Conservation (phyloP, 2,329 filamentous ascomycete species). For the Penicillium vulpinum region DNA sequence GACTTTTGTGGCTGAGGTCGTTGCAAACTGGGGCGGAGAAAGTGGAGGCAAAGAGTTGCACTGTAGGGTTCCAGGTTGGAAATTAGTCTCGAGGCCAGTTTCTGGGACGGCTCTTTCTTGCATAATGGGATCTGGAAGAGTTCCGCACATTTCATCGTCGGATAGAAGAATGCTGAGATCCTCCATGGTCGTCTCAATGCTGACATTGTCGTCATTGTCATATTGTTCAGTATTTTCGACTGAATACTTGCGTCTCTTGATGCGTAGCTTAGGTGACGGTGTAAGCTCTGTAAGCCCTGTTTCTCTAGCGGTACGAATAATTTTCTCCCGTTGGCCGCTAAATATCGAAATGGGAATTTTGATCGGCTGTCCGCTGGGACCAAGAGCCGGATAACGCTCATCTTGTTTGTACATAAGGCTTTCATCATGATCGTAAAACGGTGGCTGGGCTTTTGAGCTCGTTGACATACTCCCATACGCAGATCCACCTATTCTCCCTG, state of each 20-base stretch:
- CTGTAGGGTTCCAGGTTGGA: constrained; percentile 67
- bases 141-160: constrained; percentile 21
- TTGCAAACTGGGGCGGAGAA: constrained; percentile 66
- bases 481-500: too few relatives aligned
- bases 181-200: constrained; percentile 52
- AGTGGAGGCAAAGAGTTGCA: constrained; percentile 63
- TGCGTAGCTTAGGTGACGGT: neutral
- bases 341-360: constrained; percentile 56
- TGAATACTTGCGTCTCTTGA: neutral
- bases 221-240: neutral
- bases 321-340: constrained; percentile 46
- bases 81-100: constrained; percentile 53
- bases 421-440: neutral
- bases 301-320: constrained; percentile 23
- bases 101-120: constrained; percentile 1
- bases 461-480: neutral
- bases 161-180: constrained; percentile 48
- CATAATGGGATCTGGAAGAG: neutral
- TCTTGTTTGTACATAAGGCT: constrained; percentile 39
- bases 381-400: constrained; percentile 40
- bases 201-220: constrained; percentile 44
- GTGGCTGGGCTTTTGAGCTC: neutral
- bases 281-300: constrained; percentile 6
- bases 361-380: constrained; percentile 40
- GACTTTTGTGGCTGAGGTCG: constrained; percentile 58